phyloP scores from a whole-genome alignment of 164 flowering plant genomes.

The Nelumbo lutea region DNA sequence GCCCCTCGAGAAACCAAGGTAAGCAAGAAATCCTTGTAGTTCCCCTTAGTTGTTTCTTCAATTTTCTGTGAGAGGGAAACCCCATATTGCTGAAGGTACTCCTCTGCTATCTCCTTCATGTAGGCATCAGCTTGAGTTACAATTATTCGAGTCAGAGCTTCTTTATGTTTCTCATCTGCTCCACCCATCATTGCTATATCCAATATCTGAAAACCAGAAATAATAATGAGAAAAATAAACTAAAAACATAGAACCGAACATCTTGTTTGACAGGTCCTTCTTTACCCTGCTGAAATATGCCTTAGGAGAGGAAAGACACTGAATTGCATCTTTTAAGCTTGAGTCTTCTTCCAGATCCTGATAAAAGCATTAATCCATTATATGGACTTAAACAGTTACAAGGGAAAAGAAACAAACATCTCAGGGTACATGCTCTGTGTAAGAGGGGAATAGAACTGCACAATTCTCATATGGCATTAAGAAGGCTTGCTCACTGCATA shows the following conservation, averaged over 20 bases:
- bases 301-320: constrained; percentile 50
- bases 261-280: not conserved
- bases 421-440: not conserved
- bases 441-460: not conserved
- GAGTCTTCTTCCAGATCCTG: constrained; percentile 49
- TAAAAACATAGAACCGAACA: not conserved
- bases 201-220: constrained; percentile 40
- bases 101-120: constrained; percentile 52
- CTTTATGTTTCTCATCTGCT: constrained; percentile 49
- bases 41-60: constrained; percentile 44
- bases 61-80: constrained; percentile 44
- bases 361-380: not conserved
- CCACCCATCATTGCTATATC: constrained; percentile 29
- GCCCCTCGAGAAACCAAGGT: constrained; percentile 43
- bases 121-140: constrained; percentile 62
- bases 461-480: not conserved
- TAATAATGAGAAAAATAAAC: not conserved
- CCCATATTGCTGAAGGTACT: constrained; percentile 35
- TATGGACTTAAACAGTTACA: not conserved
- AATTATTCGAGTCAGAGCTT: constrained; percentile 54
- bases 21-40: constrained; percentile 67
- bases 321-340: constrained; percentile 34
- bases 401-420: not conserved
- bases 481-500: constrained; percentile 6
- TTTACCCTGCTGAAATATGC: constrained; percentile 57